Conservation (phyloP, 441 rosid genomes). For the Syzygium syzygioides region DNA sequence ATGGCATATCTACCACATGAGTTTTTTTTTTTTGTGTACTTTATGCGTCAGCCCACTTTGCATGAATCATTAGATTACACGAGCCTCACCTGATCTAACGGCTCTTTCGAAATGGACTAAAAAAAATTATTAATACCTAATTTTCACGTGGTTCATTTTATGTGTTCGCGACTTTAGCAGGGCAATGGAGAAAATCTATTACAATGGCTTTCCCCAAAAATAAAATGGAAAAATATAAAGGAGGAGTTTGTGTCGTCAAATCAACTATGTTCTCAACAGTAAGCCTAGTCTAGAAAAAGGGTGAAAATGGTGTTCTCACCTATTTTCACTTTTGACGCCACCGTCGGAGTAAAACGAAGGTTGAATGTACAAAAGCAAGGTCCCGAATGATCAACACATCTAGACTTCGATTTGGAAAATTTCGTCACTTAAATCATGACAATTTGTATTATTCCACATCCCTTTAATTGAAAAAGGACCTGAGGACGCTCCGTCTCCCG, state of each 20-base stretch:
- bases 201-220: neutral
- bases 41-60: neutral
- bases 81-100: neutral
- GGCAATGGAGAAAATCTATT: neutral
- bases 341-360: neutral
- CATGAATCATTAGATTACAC: fast-evolving
- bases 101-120: neutral
- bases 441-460: neutral
- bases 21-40: neutral
- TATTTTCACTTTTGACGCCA: neutral
- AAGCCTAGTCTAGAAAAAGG: neutral
- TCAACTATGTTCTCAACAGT: neutral
- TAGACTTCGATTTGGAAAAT: neutral
- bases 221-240: neutral
- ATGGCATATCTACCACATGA: neutral
- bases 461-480: neutral
- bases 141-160: neutral
- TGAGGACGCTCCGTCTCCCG: neutral
- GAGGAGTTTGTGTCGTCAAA: neutral
- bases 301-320: neutral
- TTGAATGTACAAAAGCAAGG: neutral
- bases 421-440: neutral
- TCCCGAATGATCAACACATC: neutral
- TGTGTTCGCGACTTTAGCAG: fast-evolving
- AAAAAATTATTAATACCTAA: too few relatives aligned